These are phyloP conservation scores for Cucumis cinereus DNA, from an alignment of 306 rosid species.

Conservation along the genomic window DNA sequence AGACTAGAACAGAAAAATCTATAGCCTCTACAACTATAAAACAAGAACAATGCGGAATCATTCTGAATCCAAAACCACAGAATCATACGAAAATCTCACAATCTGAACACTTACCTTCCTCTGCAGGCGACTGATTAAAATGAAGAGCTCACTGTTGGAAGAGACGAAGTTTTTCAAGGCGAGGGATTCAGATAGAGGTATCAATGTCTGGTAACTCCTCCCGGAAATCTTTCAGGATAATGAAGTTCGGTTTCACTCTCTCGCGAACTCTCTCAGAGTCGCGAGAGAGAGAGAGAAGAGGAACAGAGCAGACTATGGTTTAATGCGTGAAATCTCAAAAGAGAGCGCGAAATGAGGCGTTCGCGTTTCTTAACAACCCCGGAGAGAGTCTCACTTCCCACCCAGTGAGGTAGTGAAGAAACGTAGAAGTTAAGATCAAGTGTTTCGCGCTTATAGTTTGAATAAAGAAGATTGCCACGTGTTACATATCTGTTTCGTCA, in stretches of 20 bases:
- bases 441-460: background rate
- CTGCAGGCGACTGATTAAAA: background rate
- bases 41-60: background rate
- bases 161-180: background rate
- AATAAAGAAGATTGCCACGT: background rate
- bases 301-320: background rate
- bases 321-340: background rate
- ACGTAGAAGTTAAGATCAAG: background rate
- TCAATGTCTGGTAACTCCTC: background rate
- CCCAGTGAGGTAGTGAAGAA: background rate
- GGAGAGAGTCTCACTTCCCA: background rate
- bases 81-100: background rate
- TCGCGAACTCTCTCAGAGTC: background rate
- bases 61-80: background rate
- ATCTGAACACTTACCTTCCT: background rate
- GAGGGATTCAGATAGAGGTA: background rate
- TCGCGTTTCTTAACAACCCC: background rate
- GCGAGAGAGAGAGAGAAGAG: background rate
- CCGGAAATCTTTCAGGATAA: background rate
- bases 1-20: background rate
- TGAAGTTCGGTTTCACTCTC: background rate
- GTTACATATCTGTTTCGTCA: background rate
- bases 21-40: background rate
- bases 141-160: background rate
- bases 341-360: conserved; percentile 1